phyloP scores from a whole-genome alignment of 78 protist genomes.

The Thecamonas trahens region DNA sequence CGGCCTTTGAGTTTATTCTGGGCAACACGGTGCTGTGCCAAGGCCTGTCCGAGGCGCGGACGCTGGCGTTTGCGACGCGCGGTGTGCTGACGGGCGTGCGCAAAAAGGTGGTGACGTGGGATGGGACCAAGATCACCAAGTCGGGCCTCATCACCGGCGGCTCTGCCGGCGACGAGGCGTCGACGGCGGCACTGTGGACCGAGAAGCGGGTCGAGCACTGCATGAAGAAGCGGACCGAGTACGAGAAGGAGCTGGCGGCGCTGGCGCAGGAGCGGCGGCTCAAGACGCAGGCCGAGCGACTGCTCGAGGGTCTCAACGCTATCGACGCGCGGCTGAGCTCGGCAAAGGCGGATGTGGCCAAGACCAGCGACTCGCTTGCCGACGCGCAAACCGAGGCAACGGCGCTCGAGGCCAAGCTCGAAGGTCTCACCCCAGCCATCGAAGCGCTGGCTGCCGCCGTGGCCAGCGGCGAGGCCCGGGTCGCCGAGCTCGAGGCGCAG shows the following conservation, averaged over 20 bases:
- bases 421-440: no score
- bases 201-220: neutral
- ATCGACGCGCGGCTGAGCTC: neutral
- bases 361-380: neutral
- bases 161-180: neutral
- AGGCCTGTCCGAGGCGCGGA: conserved; percentile 62
- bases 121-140: conserved; percentile 82
- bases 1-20: conserved; percentile 74
- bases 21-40: conserved; percentile 89
- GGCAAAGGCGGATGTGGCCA: neutral
- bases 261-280: neutral
- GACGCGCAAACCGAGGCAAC: neutral
- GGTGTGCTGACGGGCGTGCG: neutral
- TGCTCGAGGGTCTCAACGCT: neutral
- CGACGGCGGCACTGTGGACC: conserved; percentile 9
- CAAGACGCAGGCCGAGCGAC: neutral
- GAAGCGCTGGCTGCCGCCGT: neutral
- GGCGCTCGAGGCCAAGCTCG: no score
- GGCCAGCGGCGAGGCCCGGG: neutral
- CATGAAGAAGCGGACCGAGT: neutral
- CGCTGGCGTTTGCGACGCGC: conserved; percentile 36
- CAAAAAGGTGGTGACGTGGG: conserved; percentile 65
- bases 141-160: conserved; percentile 90
- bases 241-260: neutral
- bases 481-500: conserved; percentile 1